phyloP scores from a whole-genome alignment of 148 eudicot species.

The Camellia sinensis region DNA sequence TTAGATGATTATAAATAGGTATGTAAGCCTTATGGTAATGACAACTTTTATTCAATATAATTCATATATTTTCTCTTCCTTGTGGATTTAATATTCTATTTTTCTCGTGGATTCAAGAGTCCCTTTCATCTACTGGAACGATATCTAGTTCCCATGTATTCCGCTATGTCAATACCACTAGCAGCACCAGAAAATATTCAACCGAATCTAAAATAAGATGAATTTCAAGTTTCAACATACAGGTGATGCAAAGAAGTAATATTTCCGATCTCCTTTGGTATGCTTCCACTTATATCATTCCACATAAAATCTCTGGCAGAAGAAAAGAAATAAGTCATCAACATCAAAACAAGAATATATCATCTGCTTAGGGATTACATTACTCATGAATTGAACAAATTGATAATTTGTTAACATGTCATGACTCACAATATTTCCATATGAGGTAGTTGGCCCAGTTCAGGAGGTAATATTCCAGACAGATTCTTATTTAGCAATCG shows the following conservation, averaged over 20 bases:
- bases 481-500: conserved; percentile 37
- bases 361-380: neutral
- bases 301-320: conserved; percentile 53
- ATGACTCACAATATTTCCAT: conserved; percentile 36
- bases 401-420: neutral
- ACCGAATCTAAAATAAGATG: neutral
- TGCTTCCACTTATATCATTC: conserved; percentile 20
- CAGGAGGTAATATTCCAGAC: conserved; percentile 35
- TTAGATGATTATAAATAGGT: too few species aligned
- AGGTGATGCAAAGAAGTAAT: conserved; percentile 40
- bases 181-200: neutral
- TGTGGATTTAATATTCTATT: too few species aligned
- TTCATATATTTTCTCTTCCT: too few species aligned
- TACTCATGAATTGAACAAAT: too few species aligned
- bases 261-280: conserved; percentile 41
- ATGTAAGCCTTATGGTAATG: too few species aligned
- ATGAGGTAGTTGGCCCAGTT: conserved; percentile 33
- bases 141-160: too few species aligned
- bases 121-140: too few species aligned
- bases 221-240: conserved; percentile 24
- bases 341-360: neutral
- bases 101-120: too few species aligned
- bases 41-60: too few species aligned
- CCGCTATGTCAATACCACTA: neutral
- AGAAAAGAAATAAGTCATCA: neutral